These are phyloP conservation scores for Geotrichum siamense DNA, from an alignment of 1,139 yeast genomes.

Conservation along the genomic window DNA sequence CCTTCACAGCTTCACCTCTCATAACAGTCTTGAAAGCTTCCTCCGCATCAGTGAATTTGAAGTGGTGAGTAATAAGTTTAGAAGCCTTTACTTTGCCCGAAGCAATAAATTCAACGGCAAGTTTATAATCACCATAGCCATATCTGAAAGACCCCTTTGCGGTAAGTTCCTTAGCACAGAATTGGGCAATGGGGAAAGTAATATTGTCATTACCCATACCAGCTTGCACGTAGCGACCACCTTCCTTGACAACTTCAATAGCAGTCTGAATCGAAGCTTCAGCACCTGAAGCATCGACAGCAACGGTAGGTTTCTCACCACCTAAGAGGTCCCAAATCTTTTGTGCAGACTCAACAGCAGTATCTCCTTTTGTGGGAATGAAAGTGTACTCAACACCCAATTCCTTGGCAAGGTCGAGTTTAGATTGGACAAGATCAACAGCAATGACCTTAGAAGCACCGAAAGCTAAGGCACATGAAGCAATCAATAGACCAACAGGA, in stretches of 20 bases:
- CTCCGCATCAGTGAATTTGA: conserved; percentile 63
- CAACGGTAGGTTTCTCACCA: conserved; percentile 46
- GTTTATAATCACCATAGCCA: conserved; percentile 69
- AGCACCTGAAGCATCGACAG: conserved; percentile 66
- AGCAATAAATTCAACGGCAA: conserved; percentile 60
- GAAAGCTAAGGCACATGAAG: conserved; percentile 70
- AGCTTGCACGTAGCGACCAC: conserved; percentile 66
- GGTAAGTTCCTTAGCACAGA: conserved; percentile 62
- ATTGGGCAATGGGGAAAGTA: conserved; percentile 65
- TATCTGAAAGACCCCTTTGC: conserved; percentile 79
- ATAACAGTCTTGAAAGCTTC: conserved; percentile 70
- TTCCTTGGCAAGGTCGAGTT: conserved; percentile 52
- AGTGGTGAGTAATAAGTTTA: conserved; percentile 70
- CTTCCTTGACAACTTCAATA: conserved; percentile 48
- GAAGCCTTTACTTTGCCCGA: conserved; percentile 57
- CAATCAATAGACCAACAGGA: conserved; percentile 79
- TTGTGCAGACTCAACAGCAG: conserved; percentile 35
- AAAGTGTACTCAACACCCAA: conserved; percentile 45
- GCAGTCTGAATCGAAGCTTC: conserved; percentile 63
- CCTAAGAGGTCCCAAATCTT: conserved; percentile 38
- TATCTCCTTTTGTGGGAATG: conserved; percentile 41
- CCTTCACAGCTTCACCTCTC: conserved; percentile 51
- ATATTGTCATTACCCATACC: conserved; percentile 68
- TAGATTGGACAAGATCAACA: conserved; percentile 55
- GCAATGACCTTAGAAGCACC: conserved; percentile 70